phyloP scores from a whole-genome alignment of 2,329 filamentous ascomycete species.

The Exophiala sp. region DNA sequence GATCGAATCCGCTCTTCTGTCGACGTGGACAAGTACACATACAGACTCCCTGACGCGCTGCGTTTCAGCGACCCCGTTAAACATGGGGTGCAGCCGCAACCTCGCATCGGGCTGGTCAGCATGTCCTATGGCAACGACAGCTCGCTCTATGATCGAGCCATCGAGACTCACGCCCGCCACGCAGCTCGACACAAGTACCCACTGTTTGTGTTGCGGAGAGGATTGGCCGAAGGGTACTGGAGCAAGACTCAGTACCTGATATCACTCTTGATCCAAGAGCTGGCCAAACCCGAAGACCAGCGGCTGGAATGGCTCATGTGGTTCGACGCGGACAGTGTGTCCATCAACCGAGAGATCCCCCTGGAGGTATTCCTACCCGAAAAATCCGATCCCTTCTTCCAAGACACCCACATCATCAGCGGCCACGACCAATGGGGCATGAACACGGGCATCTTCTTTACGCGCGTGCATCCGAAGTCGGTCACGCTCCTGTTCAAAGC shows the following conservation, averaged over 20 bases:
- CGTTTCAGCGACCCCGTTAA: neutral
- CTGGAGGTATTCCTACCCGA: constrained; percentile 24
- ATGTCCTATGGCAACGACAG: constrained; percentile 19
- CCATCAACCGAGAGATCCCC: constrained; percentile 35
- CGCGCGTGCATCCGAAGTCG: neutral
- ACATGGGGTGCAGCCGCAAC: too few species aligned
- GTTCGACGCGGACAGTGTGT: constrained; percentile 33
- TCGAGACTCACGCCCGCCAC: constrained; percentile 34
- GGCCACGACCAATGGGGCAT: neutral
- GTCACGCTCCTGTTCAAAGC: neutral
- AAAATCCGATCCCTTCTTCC: neutral
- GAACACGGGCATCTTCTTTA: neutral
- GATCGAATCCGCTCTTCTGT: neutral
- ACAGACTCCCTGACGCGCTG: neutral
- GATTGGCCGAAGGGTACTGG: neutral
- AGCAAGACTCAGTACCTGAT: constrained; percentile 28
- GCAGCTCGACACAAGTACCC: constrained; percentile 34
- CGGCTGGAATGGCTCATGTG: constrained; percentile 37
- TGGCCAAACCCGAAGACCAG: constrained; percentile 31
- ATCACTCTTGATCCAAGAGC: constrained; percentile 32
- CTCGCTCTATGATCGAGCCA: constrained; percentile 33
- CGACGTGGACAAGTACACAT: too few species aligned
- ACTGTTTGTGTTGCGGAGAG: constrained; percentile 32
- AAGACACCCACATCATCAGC: neutral
- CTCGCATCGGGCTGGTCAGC: constrained; percentile 3